Evolutionary conservation across 768 basidiomycete genomes (phyloP), one percentile per base, ranked within the genome.

Genomic region (Russula virescens): DNA sequence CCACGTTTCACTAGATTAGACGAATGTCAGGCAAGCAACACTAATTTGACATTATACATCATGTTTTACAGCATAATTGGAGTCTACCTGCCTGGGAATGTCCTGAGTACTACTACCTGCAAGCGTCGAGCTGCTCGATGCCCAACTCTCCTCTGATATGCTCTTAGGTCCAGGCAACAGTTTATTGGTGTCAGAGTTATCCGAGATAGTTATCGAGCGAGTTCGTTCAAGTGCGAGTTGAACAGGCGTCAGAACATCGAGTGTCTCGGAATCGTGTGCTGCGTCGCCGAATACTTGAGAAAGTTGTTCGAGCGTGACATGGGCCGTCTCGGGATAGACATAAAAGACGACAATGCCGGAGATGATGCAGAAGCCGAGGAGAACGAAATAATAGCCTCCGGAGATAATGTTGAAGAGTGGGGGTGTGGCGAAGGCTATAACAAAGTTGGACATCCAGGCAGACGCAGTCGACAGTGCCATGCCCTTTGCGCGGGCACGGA

Each of bases 341-440:
- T 80, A 71, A 66, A 71, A 81, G 25, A 82, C 80, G 21, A 81
- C 73, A 10, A 76, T n/a, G 21, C 77, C 73, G 3, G 79, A 81
- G 48, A 79, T 54, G 65, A 76, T 47, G 64, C 79, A 78, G 67
- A 77, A 81, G 26, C 77, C 79, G 42, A 79, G 71, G 57, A 82
- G 74, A 48, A 82, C 69, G 67, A 83, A 82, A 73, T 81, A 83
- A 68, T 79, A 81, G 0, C 78, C 80, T 28, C 76, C 81, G 11
- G 69, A 68, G 68, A 81, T 72, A 47, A 68, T 68, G 59, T 82
- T 74, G 65, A 88, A 86, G 43, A 88, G 78, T 63, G 81, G 86
- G 3, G 88, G 86, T 0, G 78, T 79, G 60, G 77, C 73, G 72
- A 79, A 80, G 3, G 78, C 80, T 64, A 80, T 71, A 63, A 77